Evolutionary conservation across 257 asterid species (phyloP).

Genomic region (Salvia miltiorrhiza): DNA sequence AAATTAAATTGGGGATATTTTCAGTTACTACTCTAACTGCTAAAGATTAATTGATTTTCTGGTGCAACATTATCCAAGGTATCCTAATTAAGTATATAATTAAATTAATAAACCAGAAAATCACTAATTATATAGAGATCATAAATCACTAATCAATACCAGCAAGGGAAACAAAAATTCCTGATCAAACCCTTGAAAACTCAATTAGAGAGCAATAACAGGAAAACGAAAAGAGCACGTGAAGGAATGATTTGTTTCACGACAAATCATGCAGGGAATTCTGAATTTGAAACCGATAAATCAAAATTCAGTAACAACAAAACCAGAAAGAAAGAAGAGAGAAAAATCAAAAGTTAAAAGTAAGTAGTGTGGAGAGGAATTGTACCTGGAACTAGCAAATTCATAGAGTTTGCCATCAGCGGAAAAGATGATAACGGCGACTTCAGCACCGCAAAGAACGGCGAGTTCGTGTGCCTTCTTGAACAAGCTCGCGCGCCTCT

Average conservation of each 20-base stretch:
- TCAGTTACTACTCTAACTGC: neutral
- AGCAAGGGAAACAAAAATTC: neutral
- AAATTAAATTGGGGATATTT: neutral
- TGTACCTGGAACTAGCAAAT: slow-evolving; percentile 42
- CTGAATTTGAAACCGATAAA: neutral
- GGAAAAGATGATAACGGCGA: slow-evolving; percentile 47
- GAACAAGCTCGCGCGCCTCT: slow-evolving; percentile 49
- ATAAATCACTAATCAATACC: neutral
- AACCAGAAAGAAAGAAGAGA: neutral
- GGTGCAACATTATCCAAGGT: neutral
- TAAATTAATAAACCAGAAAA: neutral
- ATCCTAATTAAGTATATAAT: neutral
- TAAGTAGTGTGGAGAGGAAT: neutral
- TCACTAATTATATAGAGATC: neutral
- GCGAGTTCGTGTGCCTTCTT: slow-evolving; percentile 63
- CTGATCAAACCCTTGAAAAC: neutral
- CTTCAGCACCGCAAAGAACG: slow-evolving; percentile 52
- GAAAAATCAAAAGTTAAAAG: neutral
- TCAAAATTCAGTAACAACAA: neutral
- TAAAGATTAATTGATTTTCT: neutral
- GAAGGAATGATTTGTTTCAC: neutral
- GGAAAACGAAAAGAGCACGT: neutral
- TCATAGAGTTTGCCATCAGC: slow-evolving; percentile 44
- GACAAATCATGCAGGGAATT: neutral
- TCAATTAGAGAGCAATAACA: neutral